Evolutionary conservation across 2,329 filamentous ascomycete species (phyloP).

Genomic region (Metarhizium robertsii): DNA sequence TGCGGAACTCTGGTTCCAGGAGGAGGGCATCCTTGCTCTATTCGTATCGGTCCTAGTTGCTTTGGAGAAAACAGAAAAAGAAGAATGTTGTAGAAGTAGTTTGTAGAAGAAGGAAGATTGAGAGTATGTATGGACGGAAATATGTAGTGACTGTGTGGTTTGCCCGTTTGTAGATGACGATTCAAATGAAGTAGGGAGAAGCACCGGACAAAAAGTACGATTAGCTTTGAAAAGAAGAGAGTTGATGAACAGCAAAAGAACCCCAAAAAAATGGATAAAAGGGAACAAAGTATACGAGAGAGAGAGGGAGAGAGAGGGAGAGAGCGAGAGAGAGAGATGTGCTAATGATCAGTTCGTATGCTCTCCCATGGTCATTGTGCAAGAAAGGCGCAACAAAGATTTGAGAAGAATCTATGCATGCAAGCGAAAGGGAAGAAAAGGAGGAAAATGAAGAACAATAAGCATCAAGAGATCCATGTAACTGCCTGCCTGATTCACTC

Average conservation of each 20-base stretch:
- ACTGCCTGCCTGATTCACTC: no score
- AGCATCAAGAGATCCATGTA: no score
- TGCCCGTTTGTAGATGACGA: not conserved
- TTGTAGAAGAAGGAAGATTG: not conserved
- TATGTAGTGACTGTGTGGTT: not conserved
- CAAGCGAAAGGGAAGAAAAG: not conserved
- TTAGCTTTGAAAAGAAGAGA: not conserved
- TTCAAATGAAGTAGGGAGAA: not conserved
- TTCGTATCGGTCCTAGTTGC: not conserved
- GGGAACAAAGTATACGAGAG: not conserved
- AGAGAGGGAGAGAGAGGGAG: no score
- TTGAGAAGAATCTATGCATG: not conserved
- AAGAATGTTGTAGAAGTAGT: not conserved
- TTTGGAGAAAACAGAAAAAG: not conserved
- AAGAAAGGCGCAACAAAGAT: not conserved
- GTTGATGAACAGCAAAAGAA: not conserved
- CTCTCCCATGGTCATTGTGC: not conserved
- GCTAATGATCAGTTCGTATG: not conserved
- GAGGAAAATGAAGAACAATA: not conserved
- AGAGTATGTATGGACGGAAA: not conserved
- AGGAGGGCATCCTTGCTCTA: slow-evolving; percentile 28
- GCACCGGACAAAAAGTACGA: not conserved
- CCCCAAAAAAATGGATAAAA: not conserved
- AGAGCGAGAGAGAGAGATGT: not conserved
- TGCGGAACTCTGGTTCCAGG: slow-evolving; percentile 21